Base-by-base conservation (phyloP, 2,329 filamentous ascomycete species). In the Diaporthe helianthi region DNA sequence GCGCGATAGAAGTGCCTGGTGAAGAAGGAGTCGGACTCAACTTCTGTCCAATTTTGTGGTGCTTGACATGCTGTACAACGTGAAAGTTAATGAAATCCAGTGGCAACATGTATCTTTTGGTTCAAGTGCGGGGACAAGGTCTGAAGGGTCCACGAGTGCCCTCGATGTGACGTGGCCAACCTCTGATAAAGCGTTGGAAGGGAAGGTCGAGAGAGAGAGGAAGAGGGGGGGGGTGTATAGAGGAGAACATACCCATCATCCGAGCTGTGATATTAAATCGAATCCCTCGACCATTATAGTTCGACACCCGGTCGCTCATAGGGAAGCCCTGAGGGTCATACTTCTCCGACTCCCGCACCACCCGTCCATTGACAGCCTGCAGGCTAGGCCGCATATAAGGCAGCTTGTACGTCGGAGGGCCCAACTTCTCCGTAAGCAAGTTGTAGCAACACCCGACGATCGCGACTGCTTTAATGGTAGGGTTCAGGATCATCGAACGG, bases 381-480 rank as follows among this genome's bases (percentile, higher is more conserved):
- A 91, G 75, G 64, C 84, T 89, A 3, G 92, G 91, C 10, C 94
- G 90, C 44, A 95, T 86, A 60, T 89, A 88, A 1, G 93, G 91
- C 24, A 93, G 86, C 79, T 98, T 97, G 83, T 93, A 95, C 0
- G 93, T 94, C 22, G 93, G 92, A 1, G 94, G 93, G 0, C 93
- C 93, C 15, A 98, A 87, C 69, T 93, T 90, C 80, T 98, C 96
- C 0, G 95, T 98, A 74, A 98, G 83, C 7, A 98, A 88, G 76
- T 99, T 99, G 85, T 99, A 98, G 84, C 96, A 99, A 83, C 96
- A 99, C 55, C 96, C 96, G 71, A 99, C 93, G 77, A 99, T 94
- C 69, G 95, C 95, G 26, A 98, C 91, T n/a, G 94, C 93, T 38
- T 89, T 89, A 67, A 98, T 94, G 5, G 90, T 87, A 0, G 92